Percentiles rank a stretch among this genome's conserved stretches.
These are phyloP conservation scores for Aspergillus aculeatus DNA, from an alignment of 2,329 filamentous ascomycete species.

Conservation along the genomic window DNA sequence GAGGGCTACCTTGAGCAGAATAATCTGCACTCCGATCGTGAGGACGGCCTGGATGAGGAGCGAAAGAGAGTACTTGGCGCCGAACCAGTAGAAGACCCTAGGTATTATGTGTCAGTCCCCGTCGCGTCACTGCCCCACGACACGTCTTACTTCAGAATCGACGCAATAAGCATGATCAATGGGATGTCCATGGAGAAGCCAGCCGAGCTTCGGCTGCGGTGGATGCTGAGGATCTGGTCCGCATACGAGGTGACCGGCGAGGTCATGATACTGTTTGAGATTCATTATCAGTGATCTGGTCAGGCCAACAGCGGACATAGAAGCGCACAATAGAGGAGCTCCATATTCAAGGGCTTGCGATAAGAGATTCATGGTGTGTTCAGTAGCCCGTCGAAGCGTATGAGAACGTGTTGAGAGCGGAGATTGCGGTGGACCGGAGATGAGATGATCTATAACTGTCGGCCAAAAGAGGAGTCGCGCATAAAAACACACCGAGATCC, in stretches of 20 bases:
- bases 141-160: conserved; percentile 57
- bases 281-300: not conserved
- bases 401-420: not conserved
- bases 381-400: not conserved
- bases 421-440: not conserved
- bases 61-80: conserved; percentile 58
- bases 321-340: conserved; percentile 49
- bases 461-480: not conserved
- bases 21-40: conserved; percentile 59
- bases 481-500: not conserved
- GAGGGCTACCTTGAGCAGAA: conserved; percentile 61
- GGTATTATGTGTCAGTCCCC: conserved; percentile 1
- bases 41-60: conserved; percentile 60
- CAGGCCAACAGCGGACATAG: not conserved
- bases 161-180: conserved; percentile 65
- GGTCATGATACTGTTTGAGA: conserved; percentile 53
- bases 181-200: conserved; percentile 68
- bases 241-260: conserved; percentile 65
- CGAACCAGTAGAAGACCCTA: conserved; percentile 66
- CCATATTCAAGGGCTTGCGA: conserved; percentile 46
- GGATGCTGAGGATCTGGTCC: conserved; percentile 66
- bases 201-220: conserved; percentile 58
- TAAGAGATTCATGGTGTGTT: conserved; percentile 39
- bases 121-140: not conserved
- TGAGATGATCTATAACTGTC: not conserved